Base-by-base conservation (phyloP, 1,284 basidiomycete genomes). In the Tausonia pullulans region DNA sequence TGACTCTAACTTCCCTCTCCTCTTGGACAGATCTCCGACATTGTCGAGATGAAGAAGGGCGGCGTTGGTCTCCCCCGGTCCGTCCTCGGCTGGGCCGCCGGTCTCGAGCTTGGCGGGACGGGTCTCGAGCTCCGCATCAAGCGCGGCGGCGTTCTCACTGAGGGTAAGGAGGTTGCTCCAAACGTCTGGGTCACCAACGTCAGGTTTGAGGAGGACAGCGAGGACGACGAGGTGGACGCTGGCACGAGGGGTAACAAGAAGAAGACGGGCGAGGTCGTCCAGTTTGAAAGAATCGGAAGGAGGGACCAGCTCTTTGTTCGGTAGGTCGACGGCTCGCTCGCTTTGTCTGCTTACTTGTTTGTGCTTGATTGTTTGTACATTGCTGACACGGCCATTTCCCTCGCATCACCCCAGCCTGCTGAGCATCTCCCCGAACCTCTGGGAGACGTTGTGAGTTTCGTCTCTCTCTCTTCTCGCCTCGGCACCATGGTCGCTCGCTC, bases 41-140 rank as follows among this genome's bases (percentile, higher is more conserved):
- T 78, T 51, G 75, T 77, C 60, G 77, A 78, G 67, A 68, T 77
- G 61, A 77, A 77, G 70, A 78, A 78, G 73, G 71, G 71, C 44
- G 69, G 76, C 53, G 74, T 79, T 14, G 73, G 74, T 27, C 74
- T 78, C 68, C 71, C 75, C 4, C 73, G 78, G 10, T 70, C 76
- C 11, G 75, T 76, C 0, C 72, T 78, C 10, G 78, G 76, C 0
- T 77, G 75, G 74, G 75, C 72, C 4, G 75, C 75, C 6, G 74
- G 75, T 16, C 68, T 63, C 52, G 66, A 68, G n/a, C 59, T 69
- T 50, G 69, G 67, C 46, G 67, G 67, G 4, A 64, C 67, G 48
- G 60, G 64, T 4, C 57, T 65, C 45, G 62, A 68, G 45, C 40
- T 65, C 43, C 54, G 60, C 7, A 44, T 63, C 53, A 59, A 65